Evolutionary conservation across 1,284 basidiomycete genomes (phyloP).

Genomic region (Quambalaria eucalypti): DNA sequence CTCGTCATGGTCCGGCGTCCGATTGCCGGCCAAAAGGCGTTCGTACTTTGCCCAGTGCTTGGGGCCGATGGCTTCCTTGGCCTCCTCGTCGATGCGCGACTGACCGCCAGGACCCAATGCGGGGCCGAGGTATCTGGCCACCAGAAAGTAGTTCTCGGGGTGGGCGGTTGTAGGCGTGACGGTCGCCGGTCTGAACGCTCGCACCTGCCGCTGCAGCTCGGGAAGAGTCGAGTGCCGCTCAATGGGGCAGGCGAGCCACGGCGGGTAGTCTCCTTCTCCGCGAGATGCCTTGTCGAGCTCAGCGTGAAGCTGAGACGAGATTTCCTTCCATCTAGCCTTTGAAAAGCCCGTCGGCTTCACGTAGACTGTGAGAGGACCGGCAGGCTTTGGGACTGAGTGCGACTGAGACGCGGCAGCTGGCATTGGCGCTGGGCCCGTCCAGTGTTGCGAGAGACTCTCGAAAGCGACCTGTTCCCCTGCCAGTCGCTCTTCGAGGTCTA

Average conservation of each 20-base stretch:
- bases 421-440: background rate
- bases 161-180: background rate
- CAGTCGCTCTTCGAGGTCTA: background rate
- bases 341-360: background rate
- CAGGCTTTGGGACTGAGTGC: background rate
- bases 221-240: constrained; percentile 75
- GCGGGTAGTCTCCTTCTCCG: background rate
- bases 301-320: background rate
- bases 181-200: constrained; percentile 55
- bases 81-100: background rate
- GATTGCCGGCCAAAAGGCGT: background rate
- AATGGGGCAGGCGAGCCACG: constrained; percentile 52
- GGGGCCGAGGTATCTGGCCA: background rate
- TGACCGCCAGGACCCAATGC: background rate
- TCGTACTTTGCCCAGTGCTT: background rate
- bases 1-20: background rate
- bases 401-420: background rate
- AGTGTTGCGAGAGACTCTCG: background rate
- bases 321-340: background rate
- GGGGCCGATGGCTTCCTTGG: background rate
- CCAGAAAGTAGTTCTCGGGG: background rate
- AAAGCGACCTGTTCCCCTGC: background rate
- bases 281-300: background rate
- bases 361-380: background rate
- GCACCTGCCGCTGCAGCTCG: constrained; percentile 69